Evolutionary conservation across 1,284 basidiomycete species (phyloP).

Genomic region (Fomitiporia mediterranea): DNA sequence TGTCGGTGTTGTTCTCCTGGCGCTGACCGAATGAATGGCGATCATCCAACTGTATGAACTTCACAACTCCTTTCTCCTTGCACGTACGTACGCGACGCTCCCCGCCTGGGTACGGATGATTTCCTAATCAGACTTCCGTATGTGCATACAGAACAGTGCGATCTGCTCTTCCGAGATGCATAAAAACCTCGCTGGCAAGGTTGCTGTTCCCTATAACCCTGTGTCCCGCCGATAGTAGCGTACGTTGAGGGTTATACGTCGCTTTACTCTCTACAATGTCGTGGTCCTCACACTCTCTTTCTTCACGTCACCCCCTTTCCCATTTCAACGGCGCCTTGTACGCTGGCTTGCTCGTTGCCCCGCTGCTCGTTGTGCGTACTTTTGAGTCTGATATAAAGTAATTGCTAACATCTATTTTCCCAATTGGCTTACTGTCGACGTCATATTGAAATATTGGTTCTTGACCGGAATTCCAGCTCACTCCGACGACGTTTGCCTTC

Average conservation of each 20-base stretch:
- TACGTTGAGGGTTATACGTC: neutral
- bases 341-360: neutral
- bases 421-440: neutral
- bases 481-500: slow-evolving; percentile 3
- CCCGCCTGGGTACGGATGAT: neutral
- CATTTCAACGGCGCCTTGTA: neutral
- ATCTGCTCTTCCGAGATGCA: neutral
- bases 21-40: neutral
- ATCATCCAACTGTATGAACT: neutral
- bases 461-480: neutral
- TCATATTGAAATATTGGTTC: neutral
- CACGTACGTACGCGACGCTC: neutral
- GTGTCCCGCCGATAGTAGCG: neutral
- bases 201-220: neutral
- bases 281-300: slow-evolving; percentile 14
- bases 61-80: neutral
- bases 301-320: neutral
- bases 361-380: slow-evolving; percentile 3
- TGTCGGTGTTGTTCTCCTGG: neutral
- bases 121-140: neutral
- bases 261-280: neutral
- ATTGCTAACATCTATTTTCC: neutral
- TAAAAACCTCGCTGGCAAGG: neutral
- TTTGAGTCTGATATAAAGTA: neutral
- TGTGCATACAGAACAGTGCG: neutral